These are phyloP conservation scores for Cladophialophora bantiana DNA, from an alignment of 2,329 filamentous ascomycete genomes.

Conservation along the genomic window DNA sequence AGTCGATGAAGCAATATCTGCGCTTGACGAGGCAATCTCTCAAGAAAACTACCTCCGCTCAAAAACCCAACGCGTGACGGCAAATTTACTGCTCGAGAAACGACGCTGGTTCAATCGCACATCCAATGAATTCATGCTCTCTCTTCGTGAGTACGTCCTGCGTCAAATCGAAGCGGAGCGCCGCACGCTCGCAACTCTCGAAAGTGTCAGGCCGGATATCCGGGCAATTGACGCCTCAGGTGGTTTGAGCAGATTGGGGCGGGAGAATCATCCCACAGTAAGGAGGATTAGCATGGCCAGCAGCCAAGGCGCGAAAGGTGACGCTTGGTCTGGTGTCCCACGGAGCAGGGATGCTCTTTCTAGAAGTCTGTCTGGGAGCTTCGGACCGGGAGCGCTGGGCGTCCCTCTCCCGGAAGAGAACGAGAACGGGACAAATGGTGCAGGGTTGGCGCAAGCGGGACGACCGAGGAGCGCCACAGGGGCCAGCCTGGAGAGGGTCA, in stretches of 20 bases:
- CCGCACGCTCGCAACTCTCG: conserved; percentile 87
- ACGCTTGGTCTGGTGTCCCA: conserved; percentile 95
- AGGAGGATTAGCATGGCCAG: conserved; percentile 80
- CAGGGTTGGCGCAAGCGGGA: conserved; percentile 63
- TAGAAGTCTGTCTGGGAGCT: conserved; percentile 72
- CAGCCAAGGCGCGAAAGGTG: conserved; percentile 95
- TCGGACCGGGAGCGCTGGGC: conserved; percentile 66
- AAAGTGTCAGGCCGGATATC: conserved; percentile 90
- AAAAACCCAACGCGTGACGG: conserved; percentile 88
- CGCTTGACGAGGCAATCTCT: conserved; percentile 84
- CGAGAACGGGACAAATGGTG: conserved; percentile 55
- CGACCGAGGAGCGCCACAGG: conserved; percentile 44
- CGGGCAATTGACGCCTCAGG: conserved; percentile 90
- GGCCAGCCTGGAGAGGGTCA: conserved; percentile 65
- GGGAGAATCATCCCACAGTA: conserved; percentile 79
- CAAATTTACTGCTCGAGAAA: conserved; percentile 86
- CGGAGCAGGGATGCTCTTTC: conserved; percentile 79
- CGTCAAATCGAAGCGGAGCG: conserved; percentile 96
- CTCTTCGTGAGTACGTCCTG: conserved; percentile 89
- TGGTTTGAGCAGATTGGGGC: conserved; percentile 85
- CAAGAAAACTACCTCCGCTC: conserved; percentile 81
- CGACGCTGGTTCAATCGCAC: conserved; percentile 91
- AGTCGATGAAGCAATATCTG: conserved; percentile 94
- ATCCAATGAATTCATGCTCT: conserved; percentile 78
- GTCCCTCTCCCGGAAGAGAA: conserved; percentile 71